Evolutionary conservation across 2,329 filamentous ascomycete species (phyloP).

Genomic region (Nemania sp.): DNA sequence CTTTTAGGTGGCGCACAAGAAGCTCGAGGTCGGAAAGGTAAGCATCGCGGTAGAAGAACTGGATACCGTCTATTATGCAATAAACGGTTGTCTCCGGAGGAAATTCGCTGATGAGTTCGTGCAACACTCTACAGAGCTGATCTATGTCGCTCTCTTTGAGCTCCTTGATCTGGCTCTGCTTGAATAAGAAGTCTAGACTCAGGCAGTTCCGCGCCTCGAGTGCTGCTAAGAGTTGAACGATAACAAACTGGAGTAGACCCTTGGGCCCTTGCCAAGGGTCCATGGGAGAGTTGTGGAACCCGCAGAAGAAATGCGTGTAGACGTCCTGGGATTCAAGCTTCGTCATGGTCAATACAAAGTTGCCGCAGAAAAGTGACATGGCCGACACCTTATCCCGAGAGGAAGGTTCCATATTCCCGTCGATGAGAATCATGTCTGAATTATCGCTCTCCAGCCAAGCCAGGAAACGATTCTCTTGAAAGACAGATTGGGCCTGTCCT

Average conservation of each 20-base stretch:
- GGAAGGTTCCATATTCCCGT: slow-evolving; percentile 12
- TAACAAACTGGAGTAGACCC: slow-evolving; percentile 6
- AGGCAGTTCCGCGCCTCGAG: slow-evolving; percentile 4
- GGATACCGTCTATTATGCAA: slow-evolving; percentile 15
- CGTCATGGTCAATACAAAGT: slow-evolving; percentile 12
- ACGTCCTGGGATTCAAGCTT: slow-evolving; percentile 9
- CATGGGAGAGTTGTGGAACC: slow-evolving; percentile 2
- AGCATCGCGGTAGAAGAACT: slow-evolving; percentile 6
- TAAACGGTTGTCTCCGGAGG: slow-evolving; percentile 2
- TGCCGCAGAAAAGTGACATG: slow-evolving; percentile 12
- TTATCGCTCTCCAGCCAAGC: slow-evolving; percentile 7
- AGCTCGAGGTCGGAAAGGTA: background rate
- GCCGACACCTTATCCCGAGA: slow-evolving; percentile 10
- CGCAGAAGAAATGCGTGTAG: slow-evolving; percentile 11
- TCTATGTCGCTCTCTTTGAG: slow-evolving; percentile 2
- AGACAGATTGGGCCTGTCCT: slow-evolving; percentile 7
- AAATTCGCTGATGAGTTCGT: slow-evolving; percentile 12
- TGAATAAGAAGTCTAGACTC: slow-evolving; percentile 8
- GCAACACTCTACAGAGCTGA: background rate
- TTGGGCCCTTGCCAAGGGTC: background rate
- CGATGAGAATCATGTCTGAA: slow-evolving; percentile 5
- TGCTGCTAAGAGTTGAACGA: slow-evolving; percentile 8
- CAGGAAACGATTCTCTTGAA: slow-evolving; percentile 8
- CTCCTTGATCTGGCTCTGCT: slow-evolving; percentile 1
- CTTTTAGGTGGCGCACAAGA: slow-evolving; percentile 6